Percentiles rank a stretch among this genome's conserved stretches.
Conservation (phyloP, 257 asterid genomes). For the Solanum chaucha region DNA sequence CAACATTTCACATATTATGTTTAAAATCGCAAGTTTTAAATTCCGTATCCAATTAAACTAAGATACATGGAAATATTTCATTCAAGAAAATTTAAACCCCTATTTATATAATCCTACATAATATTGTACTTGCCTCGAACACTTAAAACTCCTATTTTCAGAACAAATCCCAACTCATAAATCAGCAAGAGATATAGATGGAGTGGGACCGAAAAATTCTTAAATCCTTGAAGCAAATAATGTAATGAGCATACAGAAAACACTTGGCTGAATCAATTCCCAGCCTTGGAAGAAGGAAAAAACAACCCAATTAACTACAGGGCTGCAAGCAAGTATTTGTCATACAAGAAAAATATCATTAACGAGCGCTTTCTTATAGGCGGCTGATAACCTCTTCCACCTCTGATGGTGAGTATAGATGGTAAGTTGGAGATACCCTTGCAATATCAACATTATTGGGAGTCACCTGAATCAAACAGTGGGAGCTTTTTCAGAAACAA, state of each 20-base stretch:
- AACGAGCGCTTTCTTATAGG: slow-evolving; percentile 17
- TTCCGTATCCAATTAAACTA: no score
- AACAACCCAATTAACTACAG: neutral
- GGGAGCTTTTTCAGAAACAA: neutral
- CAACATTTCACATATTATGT: no score
- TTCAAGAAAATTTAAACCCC: neutral
- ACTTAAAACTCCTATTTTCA: neutral
- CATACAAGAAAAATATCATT: neutral
- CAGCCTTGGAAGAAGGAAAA: neutral
- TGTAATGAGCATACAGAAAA: neutral
- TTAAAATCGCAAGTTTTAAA: no score
- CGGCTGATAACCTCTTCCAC: slow-evolving; percentile 51
- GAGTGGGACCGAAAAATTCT: neutral
- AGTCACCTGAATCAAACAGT: slow-evolving; percentile 31
- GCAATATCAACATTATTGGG: slow-evolving; percentile 65
- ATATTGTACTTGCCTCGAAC: no score
- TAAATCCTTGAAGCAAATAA: neutral
- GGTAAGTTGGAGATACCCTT: slow-evolving; percentile 52
- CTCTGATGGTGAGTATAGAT: slow-evolving; percentile 49
- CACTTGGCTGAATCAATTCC: neutral
- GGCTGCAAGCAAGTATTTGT: neutral
- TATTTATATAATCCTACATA: no score
- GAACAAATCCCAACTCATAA: neutral
- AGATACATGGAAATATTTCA: no score
- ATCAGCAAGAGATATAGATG: neutral